A percentile compares a stretch with the other conserved stretches of the same genome.
Conservation (phyloP, 805 yeast genomes). For the Tetrapisispora fleetii region DNA sequence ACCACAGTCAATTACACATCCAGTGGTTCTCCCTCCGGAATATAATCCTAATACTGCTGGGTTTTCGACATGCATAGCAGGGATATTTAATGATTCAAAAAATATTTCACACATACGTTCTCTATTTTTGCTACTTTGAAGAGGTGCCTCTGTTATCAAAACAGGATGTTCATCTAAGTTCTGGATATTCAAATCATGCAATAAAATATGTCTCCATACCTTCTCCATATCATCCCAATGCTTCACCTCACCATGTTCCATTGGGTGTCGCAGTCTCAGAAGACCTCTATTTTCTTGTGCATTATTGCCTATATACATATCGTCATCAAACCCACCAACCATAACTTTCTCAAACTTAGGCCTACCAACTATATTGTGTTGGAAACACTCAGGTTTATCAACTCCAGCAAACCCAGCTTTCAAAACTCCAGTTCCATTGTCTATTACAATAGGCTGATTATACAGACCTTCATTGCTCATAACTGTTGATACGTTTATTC, state of each 20-base stretch:
- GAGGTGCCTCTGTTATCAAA: slow-evolving; percentile 79
- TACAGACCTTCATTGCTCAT: slow-evolving; percentile 24
- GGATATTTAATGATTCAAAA: slow-evolving; percentile 84
- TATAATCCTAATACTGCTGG: slow-evolving; percentile 82
- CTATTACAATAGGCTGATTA: slow-evolving; percentile 70
- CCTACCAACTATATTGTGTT: slow-evolving; percentile 62
- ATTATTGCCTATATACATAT: slow-evolving; percentile 59
- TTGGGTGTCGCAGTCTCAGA: slow-evolving; percentile 59
- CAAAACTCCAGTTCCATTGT: slow-evolving; percentile 75
- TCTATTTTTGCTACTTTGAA: slow-evolving; percentile 76
- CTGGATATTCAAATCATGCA: slow-evolving; percentile 44
- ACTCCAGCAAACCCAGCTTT: slow-evolving; percentile 93
- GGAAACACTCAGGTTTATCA: slow-evolving; percentile 59
- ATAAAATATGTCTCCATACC: slow-evolving; percentile 63
- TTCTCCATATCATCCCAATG: slow-evolving; percentile 84
- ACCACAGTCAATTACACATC: slow-evolving; percentile 82
- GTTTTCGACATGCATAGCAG: slow-evolving; percentile 90
- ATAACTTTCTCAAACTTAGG: slow-evolving; percentile 78
- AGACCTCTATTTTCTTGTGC: slow-evolving; percentile 76
- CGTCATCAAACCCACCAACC: slow-evolving; percentile 55
- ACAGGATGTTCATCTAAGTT: slow-evolving; percentile 77
- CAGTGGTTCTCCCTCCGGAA: slow-evolving; percentile 86
- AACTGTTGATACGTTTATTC: too few relatives aligned
- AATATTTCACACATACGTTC: slow-evolving; percentile 86
- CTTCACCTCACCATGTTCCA: slow-evolving; percentile 66